Evolutionary conservation across 345 rosid species (phyloP).

Genomic region (Ricinus communis): DNA sequence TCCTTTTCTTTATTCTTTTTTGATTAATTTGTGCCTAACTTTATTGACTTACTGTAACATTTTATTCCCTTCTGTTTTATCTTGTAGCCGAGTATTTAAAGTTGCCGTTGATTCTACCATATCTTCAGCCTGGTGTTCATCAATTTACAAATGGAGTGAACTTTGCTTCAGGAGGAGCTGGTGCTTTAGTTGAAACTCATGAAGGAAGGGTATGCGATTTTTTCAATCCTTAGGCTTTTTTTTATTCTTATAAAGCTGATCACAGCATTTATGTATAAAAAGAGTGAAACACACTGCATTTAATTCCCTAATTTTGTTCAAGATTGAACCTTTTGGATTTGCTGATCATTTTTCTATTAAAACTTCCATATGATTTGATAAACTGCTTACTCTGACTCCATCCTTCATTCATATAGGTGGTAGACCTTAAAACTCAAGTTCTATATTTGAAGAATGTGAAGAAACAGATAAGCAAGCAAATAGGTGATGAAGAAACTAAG

Average conservation of each 20-base stretch:
- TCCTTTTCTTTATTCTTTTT: not conserved
- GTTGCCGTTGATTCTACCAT: constrained; percentile 48
- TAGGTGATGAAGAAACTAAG: constrained; percentile 34
- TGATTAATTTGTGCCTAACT: not conserved
- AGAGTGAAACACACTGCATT: too few relatives aligned
- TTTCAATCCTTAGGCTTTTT: not conserved
- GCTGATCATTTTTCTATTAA: too few relatives aligned
- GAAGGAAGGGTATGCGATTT: constrained; percentile 35
- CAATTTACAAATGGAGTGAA: constrained; percentile 38
- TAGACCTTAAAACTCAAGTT: not conserved
- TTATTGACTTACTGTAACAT: not conserved
- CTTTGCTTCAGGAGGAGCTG: constrained; percentile 56
- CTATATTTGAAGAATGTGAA: not conserved
- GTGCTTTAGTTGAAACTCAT: constrained; percentile 42
- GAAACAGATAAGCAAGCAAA: constrained; percentile 26
- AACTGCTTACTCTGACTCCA: too few relatives aligned
- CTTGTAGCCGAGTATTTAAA: constrained; percentile 42
- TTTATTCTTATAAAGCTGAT: too few relatives aligned
- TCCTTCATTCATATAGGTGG: not conserved
- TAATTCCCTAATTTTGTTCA: too few relatives aligned
- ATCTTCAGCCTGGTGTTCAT: constrained; percentile 36
- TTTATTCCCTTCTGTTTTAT: too few relatives aligned
- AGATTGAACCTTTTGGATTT: too few relatives aligned
- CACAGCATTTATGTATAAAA: too few relatives aligned
- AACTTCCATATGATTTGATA: too few relatives aligned